Base-by-base conservation (phyloP, 345 rosid species). In the Eucalyptus sp. region DNA sequence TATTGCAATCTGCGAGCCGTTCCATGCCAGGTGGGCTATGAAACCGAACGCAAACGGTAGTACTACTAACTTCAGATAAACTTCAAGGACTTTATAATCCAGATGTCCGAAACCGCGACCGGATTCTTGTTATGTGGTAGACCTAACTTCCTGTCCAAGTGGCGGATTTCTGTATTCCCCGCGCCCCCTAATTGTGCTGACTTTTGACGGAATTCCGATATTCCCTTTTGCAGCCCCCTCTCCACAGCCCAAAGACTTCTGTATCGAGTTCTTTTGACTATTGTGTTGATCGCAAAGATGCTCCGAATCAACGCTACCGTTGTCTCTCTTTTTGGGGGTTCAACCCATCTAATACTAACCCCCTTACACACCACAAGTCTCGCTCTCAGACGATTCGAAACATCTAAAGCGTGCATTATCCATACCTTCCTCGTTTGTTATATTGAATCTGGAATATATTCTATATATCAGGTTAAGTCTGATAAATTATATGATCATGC, bases 381-480 rank as follows among this genome's bases (percentile, higher is more conserved):
- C 24, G 46, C 90, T 51, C 81, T 17, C 13, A 43, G n/a, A 60
- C 88, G 81, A 86, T 16, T 64, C 7, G 25, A 80, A 60, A 87
- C 44, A 89, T 86, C 88, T 60, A 60, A 60, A 56, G 85, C 25
- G 8, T 88, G 33, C 68, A 20, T 71, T 90, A 91, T 89, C 84
- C 51, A 87, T 88, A 50, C 48, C 9, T 37, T 27, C 3, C 56
- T 50, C 50, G n/a, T 22, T 46, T 25, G 68, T 46, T 24, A 46
- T 64, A 29, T 79, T 8, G 5, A 66, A 86, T 0, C 1, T 0
- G 6, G 2, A 71, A 71, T 37, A 33, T 71, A 18, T 18, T 18
- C 3, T 18, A 3, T 10, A 5, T 5, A 9, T 0, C 13, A 2
- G 1, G 1, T 37, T 37, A 68, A 33, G 2, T 10, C 2, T 13